Percentiles rank a stretch among this genome's conserved stretches.
Evolutionary conservation across 2,329 filamentous ascomycete genomes (phyloP).

Genomic region (Albophoma yamanashiensis): DNA sequence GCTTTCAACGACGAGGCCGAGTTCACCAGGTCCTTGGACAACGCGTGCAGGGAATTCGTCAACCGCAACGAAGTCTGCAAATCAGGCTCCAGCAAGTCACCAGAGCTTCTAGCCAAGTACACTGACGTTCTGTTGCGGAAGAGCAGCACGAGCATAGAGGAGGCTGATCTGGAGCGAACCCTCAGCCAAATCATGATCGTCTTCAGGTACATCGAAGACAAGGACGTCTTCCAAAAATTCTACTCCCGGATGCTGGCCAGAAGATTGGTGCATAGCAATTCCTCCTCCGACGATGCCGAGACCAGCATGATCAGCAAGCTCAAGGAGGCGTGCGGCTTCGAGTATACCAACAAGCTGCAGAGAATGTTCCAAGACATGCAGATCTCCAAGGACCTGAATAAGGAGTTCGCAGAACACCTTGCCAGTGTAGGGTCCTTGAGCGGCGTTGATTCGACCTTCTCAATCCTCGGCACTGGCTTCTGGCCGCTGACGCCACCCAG

Average conservation of each 20-base stretch:
- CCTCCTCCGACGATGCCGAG: slow-evolving; percentile 92
- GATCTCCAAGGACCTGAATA: slow-evolving; percentile 94
- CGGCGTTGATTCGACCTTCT: slow-evolving; percentile 75
- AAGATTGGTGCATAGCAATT: slow-evolving; percentile 87
- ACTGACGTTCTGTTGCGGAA: slow-evolving; percentile 88
- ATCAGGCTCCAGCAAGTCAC: slow-evolving; percentile 83
- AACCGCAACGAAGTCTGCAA: slow-evolving; percentile 97
- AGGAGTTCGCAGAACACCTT: slow-evolving; percentile 70
- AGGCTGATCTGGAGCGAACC: slow-evolving; percentile 83
- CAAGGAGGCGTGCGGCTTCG: slow-evolving; percentile 96
- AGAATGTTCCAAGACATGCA: slow-evolving; percentile 99
- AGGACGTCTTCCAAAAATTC: slow-evolving; percentile 99
- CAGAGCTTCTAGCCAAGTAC: slow-evolving; percentile 91
- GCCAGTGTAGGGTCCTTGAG: slow-evolving; percentile 48
- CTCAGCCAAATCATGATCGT: slow-evolving; percentile 95
- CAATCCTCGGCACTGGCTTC: slow-evolving; percentile 91
- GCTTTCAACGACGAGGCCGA: slow-evolving; percentile 94
- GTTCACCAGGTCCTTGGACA: slow-evolving; percentile 91
- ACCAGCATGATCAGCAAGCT: slow-evolving; percentile 99
- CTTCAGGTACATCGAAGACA: slow-evolving; percentile 99
- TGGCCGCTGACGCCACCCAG: slow-evolving; percentile 86
- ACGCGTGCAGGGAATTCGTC: slow-evolving; percentile 95
- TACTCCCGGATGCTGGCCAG: slow-evolving; percentile 95
- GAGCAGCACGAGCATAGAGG: slow-evolving; percentile 84
- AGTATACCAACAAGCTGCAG: slow-evolving; percentile 98